These are phyloP conservation scores for Exophiala dermatitidis DNA, from an alignment of 2,329 filamentous ascomycete genomes.

Conservation along the genomic window DNA sequence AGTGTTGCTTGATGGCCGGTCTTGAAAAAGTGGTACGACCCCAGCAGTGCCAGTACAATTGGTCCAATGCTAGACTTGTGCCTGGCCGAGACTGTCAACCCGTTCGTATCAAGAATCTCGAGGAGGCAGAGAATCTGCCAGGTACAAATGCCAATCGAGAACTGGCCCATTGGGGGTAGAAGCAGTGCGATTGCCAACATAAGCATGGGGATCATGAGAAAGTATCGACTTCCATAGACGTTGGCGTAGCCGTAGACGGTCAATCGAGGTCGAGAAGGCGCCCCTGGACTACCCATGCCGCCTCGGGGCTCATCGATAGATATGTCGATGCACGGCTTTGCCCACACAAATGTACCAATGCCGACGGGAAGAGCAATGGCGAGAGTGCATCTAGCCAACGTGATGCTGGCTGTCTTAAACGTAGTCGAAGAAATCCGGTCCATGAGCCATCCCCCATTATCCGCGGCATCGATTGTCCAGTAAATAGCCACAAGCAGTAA, in stretches of 20 bases:
- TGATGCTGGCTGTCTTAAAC: slow-evolving; percentile 67
- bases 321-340: slow-evolving; percentile 75
- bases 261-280: slow-evolving; percentile 44
- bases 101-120: slow-evolving; percentile 57
- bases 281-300: slow-evolving; percentile 35
- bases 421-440: slow-evolving; percentile 49
- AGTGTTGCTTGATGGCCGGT: slow-evolving; percentile 91
- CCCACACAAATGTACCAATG: slow-evolving; percentile 76
- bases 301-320: slow-evolving; percentile 39
- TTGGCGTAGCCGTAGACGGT: slow-evolving; percentile 88
- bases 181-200: slow-evolving; percentile 71
- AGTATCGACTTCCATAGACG: slow-evolving; percentile 82
- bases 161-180: slow-evolving; percentile 90
- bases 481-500: slow-evolving; percentile 70
- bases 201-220: slow-evolving; percentile 72
- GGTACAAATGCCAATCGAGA: slow-evolving; percentile 70
- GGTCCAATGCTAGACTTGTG: slow-evolving; percentile 57
- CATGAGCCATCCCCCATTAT: slow-evolving; percentile 74
- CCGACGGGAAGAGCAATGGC: slow-evolving; percentile 76
- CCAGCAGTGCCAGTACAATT: slow-evolving; percentile 75
- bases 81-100: slow-evolving; percentile 48
- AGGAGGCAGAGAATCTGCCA: slow-evolving; percentile 80
- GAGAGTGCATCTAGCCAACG: slow-evolving; percentile 72
- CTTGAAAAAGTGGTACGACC: slow-evolving; percentile 93
- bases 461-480: slow-evolving; percentile 84